Conservation (phyloP, 805 yeast genomes). For the Maudiozyma pseudohumilis region DNA sequence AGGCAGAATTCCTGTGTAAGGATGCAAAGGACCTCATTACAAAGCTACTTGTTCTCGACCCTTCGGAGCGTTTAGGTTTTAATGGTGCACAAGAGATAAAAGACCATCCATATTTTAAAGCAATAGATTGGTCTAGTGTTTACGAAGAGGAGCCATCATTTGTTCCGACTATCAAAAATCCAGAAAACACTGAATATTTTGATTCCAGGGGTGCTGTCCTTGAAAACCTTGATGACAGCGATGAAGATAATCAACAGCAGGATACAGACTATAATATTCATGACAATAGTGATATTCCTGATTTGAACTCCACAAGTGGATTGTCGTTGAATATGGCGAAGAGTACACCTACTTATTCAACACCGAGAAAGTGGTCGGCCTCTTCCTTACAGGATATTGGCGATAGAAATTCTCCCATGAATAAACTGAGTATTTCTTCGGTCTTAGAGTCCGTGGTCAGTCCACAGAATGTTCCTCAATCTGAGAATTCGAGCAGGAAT, state of each 20-base stretch:
- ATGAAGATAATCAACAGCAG: constrained; percentile 6
- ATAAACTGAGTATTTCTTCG: constrained; percentile 23
- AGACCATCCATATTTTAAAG: constrained; percentile 65
- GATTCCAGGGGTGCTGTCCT: constrained; percentile 82
- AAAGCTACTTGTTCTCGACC: constrained; percentile 53
- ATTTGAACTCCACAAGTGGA: constrained; percentile 3
- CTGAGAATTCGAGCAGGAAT: constrained; percentile 8
- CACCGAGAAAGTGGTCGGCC: constrained; percentile 7
- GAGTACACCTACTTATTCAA: neutral
- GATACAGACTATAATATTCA: neutral
- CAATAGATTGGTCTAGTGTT: constrained; percentile 63
- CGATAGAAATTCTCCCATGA: constrained; percentile 11
- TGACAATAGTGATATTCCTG: constrained; percentile 15
- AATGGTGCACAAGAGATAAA: constrained; percentile 73
- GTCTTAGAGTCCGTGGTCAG: constrained; percentile 21
- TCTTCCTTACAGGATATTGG: constrained; percentile 4
- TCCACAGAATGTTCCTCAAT: constrained; percentile 18
- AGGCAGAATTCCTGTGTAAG: constrained; percentile 46
- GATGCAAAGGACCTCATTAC: constrained; percentile 67
- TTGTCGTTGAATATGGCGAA: neutral
- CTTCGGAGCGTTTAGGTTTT: constrained; percentile 61
- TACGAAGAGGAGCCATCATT: constrained; percentile 70
- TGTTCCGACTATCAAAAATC: constrained; percentile 67
- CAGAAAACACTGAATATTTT: constrained; percentile 85
- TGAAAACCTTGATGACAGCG: constrained; percentile 28